phyloP scores from a whole-genome alignment of 169 alveolate genomes.

The Theileria parva region DNA sequence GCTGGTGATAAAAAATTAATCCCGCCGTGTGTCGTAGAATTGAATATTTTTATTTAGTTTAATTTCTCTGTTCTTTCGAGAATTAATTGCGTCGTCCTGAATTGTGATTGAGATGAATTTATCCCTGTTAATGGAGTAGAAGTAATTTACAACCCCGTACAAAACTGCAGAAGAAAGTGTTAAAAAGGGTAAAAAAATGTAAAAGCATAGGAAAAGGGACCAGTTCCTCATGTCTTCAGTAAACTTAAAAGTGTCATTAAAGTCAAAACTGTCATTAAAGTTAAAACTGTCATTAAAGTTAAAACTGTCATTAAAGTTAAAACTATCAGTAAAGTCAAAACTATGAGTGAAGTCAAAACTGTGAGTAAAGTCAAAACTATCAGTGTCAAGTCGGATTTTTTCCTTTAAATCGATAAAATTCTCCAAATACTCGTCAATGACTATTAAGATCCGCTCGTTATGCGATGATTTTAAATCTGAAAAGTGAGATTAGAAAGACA shows the following conservation, averaged over 20 bases:
- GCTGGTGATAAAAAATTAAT: neutral
- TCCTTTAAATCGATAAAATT: slow-evolving; percentile 25
- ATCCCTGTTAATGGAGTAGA: neutral
- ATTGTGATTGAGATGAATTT: slow-evolving; percentile 6
- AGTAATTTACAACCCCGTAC: slow-evolving; percentile 3
- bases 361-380: too few species aligned
- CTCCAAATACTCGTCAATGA: neutral
- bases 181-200: slow-evolving; percentile 23
- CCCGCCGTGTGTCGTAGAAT: slow-evolving; percentile 6
- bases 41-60: slow-evolving; percentile 14
- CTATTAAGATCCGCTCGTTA: slow-evolving; percentile 4
- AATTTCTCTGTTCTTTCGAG: neutral
- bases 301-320: neutral
- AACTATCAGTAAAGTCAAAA: too few species aligned
- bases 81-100: neutral
- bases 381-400: neutral
- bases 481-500: neutral
- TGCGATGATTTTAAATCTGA: neutral
- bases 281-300: neutral
- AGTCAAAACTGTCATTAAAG: neutral
- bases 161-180: neutral
- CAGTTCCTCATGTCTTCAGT: slow-evolving; percentile 36
- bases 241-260: neutral
- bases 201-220: slow-evolving; percentile 28
- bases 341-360: too few species aligned